Percentiles rank a stretch among this genome's conserved stretches.
Conservation (phyloP, 2,329 filamentous ascomycete genomes). For the Pyricularia sp. region DNA sequence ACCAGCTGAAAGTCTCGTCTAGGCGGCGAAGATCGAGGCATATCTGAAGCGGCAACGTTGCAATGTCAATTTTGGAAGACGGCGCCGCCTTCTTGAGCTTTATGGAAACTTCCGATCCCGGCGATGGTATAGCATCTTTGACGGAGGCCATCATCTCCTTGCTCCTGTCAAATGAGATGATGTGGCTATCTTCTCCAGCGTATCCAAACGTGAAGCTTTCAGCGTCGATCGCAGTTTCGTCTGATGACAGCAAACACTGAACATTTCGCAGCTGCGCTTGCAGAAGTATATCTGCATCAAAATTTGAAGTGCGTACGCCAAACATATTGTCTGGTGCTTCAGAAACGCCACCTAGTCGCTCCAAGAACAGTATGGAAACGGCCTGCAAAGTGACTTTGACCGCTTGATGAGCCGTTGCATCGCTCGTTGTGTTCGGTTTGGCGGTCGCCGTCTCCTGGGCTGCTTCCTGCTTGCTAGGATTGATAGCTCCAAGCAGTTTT, state of each 20-base stretch:
- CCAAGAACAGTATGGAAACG: constrained; percentile 42
- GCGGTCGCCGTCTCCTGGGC: background rate
- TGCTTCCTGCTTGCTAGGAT: constrained; percentile 15
- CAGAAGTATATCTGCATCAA: constrained; percentile 37
- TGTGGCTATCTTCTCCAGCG: constrained; percentile 36
- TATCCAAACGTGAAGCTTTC: constrained; percentile 51
- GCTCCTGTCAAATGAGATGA: constrained; percentile 47
- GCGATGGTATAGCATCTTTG: constrained; percentile 42
- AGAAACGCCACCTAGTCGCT: constrained; percentile 37
- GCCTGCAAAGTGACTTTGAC: constrained; percentile 33
- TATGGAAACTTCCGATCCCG: constrained; percentile 44
- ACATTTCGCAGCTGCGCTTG: constrained; percentile 35
- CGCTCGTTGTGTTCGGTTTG: constrained; percentile 6
- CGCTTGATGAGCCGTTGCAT: constrained; percentile 11
- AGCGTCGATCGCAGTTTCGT: constrained; percentile 29
- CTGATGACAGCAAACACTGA: constrained; percentile 17
- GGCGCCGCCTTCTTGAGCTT: constrained; percentile 33
- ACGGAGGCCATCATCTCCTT: constrained; percentile 46
- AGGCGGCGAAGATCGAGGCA: constrained; percentile 66
- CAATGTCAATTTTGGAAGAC: constrained; percentile 45
- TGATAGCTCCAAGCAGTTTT: constrained; percentile 32
- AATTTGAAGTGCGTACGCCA: constrained; percentile 24
- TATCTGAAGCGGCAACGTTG: constrained; percentile 64
- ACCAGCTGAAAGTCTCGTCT: constrained; percentile 77
- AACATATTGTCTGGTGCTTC: constrained; percentile 34